Evolutionary conservation across 441 rosid genomes (phyloP).

Genomic region (Kokia cookei): DNA sequence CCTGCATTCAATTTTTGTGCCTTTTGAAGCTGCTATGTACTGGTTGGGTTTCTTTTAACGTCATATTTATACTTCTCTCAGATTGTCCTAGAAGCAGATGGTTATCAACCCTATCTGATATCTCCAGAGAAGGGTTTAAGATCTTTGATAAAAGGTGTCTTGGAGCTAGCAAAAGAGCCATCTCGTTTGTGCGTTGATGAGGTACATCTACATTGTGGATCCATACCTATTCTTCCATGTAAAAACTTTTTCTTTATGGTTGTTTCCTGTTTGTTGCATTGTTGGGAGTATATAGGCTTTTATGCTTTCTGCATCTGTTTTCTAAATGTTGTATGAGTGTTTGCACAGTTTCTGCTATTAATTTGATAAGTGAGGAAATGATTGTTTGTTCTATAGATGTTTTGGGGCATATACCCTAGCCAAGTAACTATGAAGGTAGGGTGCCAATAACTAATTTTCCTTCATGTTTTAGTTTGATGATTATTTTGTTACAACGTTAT

Average conservation of each 20-base stretch:
- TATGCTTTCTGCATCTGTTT: background rate
- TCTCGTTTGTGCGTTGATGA: constrained; percentile 60
- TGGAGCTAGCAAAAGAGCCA: constrained; percentile 95
- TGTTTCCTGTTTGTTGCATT: background rate
- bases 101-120: constrained; percentile 97
- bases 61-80: constrained; percentile 22
- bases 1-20: background rate
- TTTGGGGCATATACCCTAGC: background rate
- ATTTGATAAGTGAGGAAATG: background rate
- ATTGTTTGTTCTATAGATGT: background rate
- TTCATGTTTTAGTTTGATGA: background rate
- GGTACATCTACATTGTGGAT: constrained; percentile 11
- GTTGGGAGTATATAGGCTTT: background rate
- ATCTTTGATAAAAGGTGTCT: constrained; percentile 85
- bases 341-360: background rate
- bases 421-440: background rate
- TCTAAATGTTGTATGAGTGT: background rate
- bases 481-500: background rate
- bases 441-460: background rate
- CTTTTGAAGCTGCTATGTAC: constrained; percentile 9
- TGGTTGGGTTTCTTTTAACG: constrained; percentile 4
- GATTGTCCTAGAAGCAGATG: constrained; percentile 96
- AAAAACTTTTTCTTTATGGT: background rate
- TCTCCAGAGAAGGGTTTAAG: constrained; percentile 98
- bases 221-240: background rate